Conservation (phyloP, 768 basidiomycete genomes). For the Hemileccinum rubropunctum region DNA sequence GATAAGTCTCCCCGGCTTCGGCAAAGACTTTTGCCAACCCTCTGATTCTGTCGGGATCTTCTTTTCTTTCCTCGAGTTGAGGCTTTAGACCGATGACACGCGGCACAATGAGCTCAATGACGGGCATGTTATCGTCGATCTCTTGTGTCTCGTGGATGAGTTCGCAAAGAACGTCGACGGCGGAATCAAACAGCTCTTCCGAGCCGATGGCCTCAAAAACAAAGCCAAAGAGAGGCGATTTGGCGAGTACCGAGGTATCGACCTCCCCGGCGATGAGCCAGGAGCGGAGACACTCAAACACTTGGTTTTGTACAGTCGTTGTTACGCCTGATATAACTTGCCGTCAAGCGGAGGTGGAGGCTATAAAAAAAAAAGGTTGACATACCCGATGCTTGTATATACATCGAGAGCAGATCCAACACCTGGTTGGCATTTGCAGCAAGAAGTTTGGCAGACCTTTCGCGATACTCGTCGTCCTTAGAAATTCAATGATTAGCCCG, state of each 20-base stretch:
- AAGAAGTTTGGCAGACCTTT: conserved; percentile 58
- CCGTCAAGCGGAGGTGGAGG: neutral
- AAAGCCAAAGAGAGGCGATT: conserved; percentile 77
- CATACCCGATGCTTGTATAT: conserved; percentile 84
- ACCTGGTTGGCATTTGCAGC: conserved; percentile 69
- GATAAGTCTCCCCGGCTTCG: conserved; percentile 98
- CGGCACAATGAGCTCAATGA: conserved; percentile 86
- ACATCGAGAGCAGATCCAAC: conserved; percentile 78
- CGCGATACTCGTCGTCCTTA: conserved; percentile 75
- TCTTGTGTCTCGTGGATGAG: conserved; percentile 98
- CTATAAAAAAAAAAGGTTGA: neutral
- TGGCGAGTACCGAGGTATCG: conserved; percentile 54
- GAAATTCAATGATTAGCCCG: conserved; percentile 9
- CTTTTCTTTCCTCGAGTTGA: conserved; percentile 53
- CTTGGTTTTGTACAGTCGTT: conserved; percentile 66
- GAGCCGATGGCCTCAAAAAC: conserved; percentile 82
- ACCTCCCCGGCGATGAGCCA: conserved; percentile 93
- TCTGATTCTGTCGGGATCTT: conserved; percentile 85
- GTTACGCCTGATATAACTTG: conserved; percentile 75
- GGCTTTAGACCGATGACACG: conserved; percentile 74
- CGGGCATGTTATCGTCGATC: conserved; percentile 87
- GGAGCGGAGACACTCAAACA: conserved; percentile 80
- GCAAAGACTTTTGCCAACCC: conserved; percentile 90
- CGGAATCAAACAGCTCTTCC: conserved; percentile 88
- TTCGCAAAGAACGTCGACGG: conserved; percentile 90